Conservation (phyloP, 1,284 basidiomycete genomes). For the Tilletia indica region DNA sequence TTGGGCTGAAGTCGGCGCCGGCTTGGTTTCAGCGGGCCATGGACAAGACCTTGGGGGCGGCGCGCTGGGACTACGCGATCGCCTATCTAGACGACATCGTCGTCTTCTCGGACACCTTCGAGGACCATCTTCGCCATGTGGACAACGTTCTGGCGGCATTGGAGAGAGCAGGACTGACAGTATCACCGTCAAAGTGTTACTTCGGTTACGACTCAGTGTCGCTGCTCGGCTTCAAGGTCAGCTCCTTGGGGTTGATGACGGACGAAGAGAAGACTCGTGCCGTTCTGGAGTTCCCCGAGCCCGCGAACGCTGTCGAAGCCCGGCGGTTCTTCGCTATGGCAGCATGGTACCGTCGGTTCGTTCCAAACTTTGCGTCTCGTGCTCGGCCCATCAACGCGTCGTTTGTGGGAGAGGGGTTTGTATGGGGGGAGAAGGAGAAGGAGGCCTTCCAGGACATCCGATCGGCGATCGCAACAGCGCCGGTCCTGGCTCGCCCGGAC, state of each 20-base stretch:
- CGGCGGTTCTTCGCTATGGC: not conserved
- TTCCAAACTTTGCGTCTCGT: not conserved
- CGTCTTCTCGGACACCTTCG: conserved; percentile 25
- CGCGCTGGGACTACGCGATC: conserved; percentile 58
- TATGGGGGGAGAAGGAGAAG: not conserved
- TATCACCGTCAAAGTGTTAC: not conserved
- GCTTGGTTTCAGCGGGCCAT: conserved; percentile 59
- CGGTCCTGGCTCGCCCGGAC: not conserved
- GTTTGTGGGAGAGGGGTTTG: not conserved
- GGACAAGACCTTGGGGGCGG: conserved; percentile 57
- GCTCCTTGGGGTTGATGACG: not conserved
- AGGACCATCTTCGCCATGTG: not conserved
- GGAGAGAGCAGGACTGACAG: not conserved
- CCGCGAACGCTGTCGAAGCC: not conserved
- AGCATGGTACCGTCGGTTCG: conserved; percentile 1
- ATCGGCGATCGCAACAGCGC: not conserved
- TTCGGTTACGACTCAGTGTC: not conserved
- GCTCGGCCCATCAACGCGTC: not conserved
- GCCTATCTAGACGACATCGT: conserved; percentile 62
- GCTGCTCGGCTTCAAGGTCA: not conserved
- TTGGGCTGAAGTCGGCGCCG: conserved; percentile 59
- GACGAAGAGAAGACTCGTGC: not conserved
- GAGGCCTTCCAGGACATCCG: not conserved
- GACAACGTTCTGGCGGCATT: not conserved
- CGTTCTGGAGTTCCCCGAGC: not conserved